Evolutionary conservation across 1,139 yeast species (phyloP).

Genomic region (Hansenula lynferdii): DNA sequence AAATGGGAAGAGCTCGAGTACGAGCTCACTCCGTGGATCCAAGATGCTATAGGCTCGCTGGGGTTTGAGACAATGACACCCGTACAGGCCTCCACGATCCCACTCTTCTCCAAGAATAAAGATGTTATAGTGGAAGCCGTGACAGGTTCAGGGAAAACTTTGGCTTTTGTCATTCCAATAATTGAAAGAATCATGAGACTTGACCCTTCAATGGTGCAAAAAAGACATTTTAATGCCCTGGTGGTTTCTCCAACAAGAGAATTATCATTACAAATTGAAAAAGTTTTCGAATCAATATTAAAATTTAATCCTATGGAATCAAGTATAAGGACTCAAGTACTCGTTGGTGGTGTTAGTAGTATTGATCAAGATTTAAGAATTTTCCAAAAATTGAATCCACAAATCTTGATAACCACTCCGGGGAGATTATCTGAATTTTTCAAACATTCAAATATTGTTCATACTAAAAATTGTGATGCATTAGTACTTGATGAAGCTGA

Average conservation of each 20-base stretch:
- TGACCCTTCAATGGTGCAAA: conserved; percentile 23
- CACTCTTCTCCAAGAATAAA: conserved; percentile 79
- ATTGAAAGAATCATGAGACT: conserved; percentile 52
- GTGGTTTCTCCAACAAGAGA: conserved; percentile 91
- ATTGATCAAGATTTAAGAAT: conserved; percentile 70
- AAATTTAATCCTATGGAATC: conserved; percentile 51
- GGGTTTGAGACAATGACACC: conserved; percentile 92
- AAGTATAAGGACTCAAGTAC: conserved; percentile 56
- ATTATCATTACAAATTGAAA: conserved; percentile 75
- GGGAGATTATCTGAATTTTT: conserved; percentile 83
- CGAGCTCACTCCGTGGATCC: conserved; percentile 37
- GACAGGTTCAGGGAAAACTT: conserved; percentile 95
- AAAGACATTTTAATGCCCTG: conserved; percentile 57
- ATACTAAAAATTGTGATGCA: conserved; percentile 60
- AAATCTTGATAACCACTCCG: conserved; percentile 86
- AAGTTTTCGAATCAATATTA: conserved; percentile 58
- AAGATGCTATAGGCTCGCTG: conserved; percentile 58
- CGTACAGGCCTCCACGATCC: conserved; percentile 94
- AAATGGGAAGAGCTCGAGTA: conserved; percentile 31
- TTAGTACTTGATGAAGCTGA: conserved; percentile 93
- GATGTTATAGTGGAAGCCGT: conserved; percentile 97
- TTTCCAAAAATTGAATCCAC: conserved; percentile 54
- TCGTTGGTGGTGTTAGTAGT: conserved; percentile 74
- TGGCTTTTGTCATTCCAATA: conserved; percentile 82
- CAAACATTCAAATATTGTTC: conserved; percentile 36